Conservation (phyloP, 2,329 filamentous ascomycete species). For the Triangularia setosa region DNA sequence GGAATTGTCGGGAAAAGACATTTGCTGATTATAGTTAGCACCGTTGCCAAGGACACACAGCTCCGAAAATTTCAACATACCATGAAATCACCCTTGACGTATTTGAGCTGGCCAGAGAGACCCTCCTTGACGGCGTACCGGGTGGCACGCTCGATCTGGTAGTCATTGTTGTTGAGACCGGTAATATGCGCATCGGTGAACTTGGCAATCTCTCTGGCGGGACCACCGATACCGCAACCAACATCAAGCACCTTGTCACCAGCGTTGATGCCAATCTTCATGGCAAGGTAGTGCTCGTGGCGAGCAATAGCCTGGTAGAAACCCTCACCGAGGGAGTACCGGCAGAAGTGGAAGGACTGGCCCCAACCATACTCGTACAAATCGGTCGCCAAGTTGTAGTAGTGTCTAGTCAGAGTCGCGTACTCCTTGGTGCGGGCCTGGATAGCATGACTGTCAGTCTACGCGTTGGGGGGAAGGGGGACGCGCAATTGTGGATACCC, state of each 20-base stretch:
- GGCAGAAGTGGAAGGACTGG: constrained; percentile 95
- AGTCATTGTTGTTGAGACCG: constrained; percentile 98
- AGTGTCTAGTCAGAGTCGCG: constrained; percentile 88
- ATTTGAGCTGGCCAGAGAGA: constrained; percentile 73
- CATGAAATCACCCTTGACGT: constrained; percentile 98
- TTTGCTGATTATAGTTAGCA: constrained; percentile 57
- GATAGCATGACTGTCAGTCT: constrained; percentile 13
- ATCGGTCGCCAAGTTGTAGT: constrained; percentile 97
- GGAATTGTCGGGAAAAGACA: constrained; percentile 85
- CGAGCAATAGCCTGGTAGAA: constrained; percentile 91
- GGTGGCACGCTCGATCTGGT: constrained; percentile 94
- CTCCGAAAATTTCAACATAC: constrained; percentile 32
- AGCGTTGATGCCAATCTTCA: constrained; percentile 80
- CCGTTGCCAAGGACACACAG: not conserved
- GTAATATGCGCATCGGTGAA: constrained; percentile 87
- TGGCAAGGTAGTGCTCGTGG: constrained; percentile 96
- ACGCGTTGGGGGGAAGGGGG: not conserved
- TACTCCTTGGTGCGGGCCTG: constrained; percentile 82
- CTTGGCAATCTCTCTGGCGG: constrained; percentile 91
- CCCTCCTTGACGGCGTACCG: constrained; percentile 79
- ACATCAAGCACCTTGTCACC: constrained; percentile 91
- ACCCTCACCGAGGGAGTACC: constrained; percentile 79
- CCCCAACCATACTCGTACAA: constrained; percentile 97
- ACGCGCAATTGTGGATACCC: constrained; percentile 29
- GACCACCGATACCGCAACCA: constrained; percentile 93